These are phyloP conservation scores for Candida nanaspora DNA, from an alignment of 805 yeast genomes.

Conservation along the genomic window DNA sequence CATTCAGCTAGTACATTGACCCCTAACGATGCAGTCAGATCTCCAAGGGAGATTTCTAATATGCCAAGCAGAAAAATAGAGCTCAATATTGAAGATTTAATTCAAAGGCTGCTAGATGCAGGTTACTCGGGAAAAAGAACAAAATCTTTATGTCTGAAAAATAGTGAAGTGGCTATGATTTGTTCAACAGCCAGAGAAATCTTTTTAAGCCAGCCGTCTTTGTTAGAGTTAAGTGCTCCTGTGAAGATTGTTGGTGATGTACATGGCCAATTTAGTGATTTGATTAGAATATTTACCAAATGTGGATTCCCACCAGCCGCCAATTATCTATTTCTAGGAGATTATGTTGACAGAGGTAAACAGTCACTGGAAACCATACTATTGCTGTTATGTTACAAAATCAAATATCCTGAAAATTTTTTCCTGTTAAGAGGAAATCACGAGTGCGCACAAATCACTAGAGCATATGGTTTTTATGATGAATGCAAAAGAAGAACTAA, in stretches of 20 bases:
- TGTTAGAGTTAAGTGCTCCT: slow-evolving; percentile 80
- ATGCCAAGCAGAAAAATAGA: slow-evolving; percentile 3
- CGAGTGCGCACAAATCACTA: slow-evolving; percentile 94
- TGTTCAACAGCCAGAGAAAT: slow-evolving; percentile 87
- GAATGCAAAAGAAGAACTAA: slow-evolving; percentile 94
- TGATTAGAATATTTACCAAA: slow-evolving; percentile 83
- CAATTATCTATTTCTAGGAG: slow-evolving; percentile 89
- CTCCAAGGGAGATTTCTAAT: neutral
- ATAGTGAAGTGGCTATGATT: slow-evolving; percentile 79
- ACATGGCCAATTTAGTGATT: slow-evolving; percentile 93
- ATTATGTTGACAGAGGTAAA: slow-evolving; percentile 96
- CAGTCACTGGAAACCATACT: slow-evolving; percentile 91
- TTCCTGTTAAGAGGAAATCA: slow-evolving; percentile 92
- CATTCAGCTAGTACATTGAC: neutral
- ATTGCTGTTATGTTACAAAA: slow-evolving; percentile 82
- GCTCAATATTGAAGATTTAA: slow-evolving; percentile 71
- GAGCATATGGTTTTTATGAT: slow-evolving; percentile 96
- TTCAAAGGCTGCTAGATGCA: slow-evolving; percentile 87
- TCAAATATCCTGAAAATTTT: slow-evolving; percentile 94
- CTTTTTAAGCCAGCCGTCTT: slow-evolving; percentile 82
- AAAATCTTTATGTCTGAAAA: slow-evolving; percentile 80
- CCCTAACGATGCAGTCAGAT: neutral
- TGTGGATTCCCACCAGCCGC: slow-evolving; percentile 97
- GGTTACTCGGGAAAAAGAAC: slow-evolving; percentile 95
- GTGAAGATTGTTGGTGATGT: slow-evolving; percentile 90